phyloP scores from a whole-genome alignment of 257 asterid species.

The Hygrophila difformis region DNA sequence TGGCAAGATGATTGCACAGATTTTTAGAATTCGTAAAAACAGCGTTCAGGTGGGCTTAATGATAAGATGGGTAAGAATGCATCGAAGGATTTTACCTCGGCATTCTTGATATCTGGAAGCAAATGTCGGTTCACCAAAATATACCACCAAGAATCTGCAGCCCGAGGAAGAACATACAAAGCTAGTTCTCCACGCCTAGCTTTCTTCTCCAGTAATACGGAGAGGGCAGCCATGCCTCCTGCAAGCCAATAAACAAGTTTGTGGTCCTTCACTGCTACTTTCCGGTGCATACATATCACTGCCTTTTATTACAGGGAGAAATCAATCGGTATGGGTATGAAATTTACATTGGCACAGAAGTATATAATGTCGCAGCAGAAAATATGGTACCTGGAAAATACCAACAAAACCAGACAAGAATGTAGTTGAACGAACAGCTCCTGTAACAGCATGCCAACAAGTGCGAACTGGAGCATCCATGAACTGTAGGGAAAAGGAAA shows the following conservation, averaged over 20 bases:
- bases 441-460: slow-evolving; percentile 79
- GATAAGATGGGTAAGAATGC: too few species aligned
- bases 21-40: too few species aligned
- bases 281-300: slow-evolving; percentile 84
- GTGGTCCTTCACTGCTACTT: slow-evolving; percentile 88
- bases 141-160: slow-evolving; percentile 96
- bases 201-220: slow-evolving; percentile 90
- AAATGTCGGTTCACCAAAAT: slow-evolving; percentile 84
- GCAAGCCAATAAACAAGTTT: slow-evolving; percentile 93
- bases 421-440: slow-evolving; percentile 87
- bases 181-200: slow-evolving; percentile 95
- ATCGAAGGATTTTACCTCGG: slow-evolving; percentile 73
- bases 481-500: slow-evolving; percentile 40
- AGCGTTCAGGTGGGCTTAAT: too few species aligned
- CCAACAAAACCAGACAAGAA: slow-evolving; percentile 97
- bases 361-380: slow-evolving; percentile 12
- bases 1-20: too few species aligned
- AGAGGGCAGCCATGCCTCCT: slow-evolving; percentile 83
- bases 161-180: slow-evolving; percentile 93
- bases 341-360: slow-evolving; percentile 15
- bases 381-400: slow-evolving; percentile 68
- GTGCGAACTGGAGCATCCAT: slow-evolving; percentile 89
- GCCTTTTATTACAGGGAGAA: slow-evolving; percentile 46
- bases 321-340: slow-evolving; percentile 23
- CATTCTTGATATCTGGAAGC: slow-evolving; percentile 75